Evolutionary conservation across 371 early-diverging fungal species (phyloP).

Genomic region (Mortierella sp.): DNA sequence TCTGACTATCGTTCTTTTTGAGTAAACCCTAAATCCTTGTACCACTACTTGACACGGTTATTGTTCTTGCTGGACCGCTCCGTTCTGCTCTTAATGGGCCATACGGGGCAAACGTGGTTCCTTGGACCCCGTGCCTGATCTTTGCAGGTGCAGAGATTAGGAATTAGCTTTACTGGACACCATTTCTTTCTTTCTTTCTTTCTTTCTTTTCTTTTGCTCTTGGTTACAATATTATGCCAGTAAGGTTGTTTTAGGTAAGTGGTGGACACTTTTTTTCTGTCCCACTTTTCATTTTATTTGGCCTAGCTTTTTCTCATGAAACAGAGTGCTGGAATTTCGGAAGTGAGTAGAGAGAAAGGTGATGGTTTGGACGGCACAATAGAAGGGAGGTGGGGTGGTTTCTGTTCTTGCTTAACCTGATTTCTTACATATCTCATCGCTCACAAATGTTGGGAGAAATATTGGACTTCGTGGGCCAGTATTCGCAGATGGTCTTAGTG

Average conservation of each 20-base stretch:
- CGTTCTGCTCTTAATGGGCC: constrained; percentile 5
- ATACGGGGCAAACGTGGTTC: background rate
- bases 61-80: constrained; percentile 14
- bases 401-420: background rate
- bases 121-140: background rate
- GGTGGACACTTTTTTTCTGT: background rate
- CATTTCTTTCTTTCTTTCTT: background rate
- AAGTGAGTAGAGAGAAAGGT: constrained; percentile 83
- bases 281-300: background rate
- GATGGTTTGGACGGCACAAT: constrained; percentile 68
- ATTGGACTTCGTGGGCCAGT: constrained; percentile 15
- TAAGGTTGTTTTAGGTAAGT: background rate
- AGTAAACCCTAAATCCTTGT: constrained; percentile 17
- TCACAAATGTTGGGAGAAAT: constrained; percentile 13
- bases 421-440: background rate
- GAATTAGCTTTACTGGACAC: background rate
- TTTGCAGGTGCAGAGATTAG: constrained; percentile 3
- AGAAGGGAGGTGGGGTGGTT: background rate
- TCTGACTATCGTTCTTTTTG: constrained; percentile 1
- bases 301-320: constrained; percentile 14
- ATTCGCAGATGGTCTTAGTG: constrained; percentile 8
- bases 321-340: constrained; percentile 61
- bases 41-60: background rate
- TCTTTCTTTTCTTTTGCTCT: background rate
- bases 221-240: background rate